These are phyloP conservation scores for Diaporthe eres DNA, from an alignment of 2,329 filamentous ascomycete genomes.

Conservation along the genomic window DNA sequence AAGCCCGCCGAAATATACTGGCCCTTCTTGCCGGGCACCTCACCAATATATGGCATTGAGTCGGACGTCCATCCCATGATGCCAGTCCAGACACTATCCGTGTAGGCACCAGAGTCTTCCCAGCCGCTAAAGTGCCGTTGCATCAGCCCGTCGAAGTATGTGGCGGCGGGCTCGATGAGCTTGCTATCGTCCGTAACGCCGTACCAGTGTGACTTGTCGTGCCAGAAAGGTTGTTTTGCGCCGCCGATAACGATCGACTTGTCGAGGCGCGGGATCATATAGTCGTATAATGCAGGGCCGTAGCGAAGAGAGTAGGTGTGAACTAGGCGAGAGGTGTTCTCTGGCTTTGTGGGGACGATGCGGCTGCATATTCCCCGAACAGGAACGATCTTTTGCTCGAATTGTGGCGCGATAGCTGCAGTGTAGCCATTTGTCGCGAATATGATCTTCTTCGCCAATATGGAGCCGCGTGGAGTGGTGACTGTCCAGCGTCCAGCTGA, in stretches of 20 bases:
- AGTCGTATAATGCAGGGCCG: conserved; percentile 48
- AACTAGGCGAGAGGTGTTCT: conserved; percentile 43
- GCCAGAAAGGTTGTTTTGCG: conserved; percentile 49
- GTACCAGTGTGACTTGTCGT: conserved; percentile 58
- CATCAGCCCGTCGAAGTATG: conserved; percentile 65
- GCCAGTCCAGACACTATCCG: conserved; percentile 53
- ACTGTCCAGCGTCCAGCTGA: conserved; percentile 57
- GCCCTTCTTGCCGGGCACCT: conserved; percentile 32
- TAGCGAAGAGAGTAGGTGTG: conserved; percentile 48
- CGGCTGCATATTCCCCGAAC: conserved; percentile 63
- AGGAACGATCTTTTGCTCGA: conserved; percentile 73
- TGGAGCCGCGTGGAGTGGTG: conserved; percentile 67
- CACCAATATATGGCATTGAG: conserved; percentile 28
- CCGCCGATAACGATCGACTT: conserved; percentile 59
- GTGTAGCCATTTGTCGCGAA: conserved; percentile 80
- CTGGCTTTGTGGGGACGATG: not conserved
- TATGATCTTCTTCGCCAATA: conserved; percentile 68
- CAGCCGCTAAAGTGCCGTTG: conserved; percentile 63
- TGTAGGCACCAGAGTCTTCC: conserved; percentile 57
- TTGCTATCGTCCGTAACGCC: conserved; percentile 60
- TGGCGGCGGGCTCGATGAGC: conserved; percentile 57
- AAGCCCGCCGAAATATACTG: conserved; percentile 57
- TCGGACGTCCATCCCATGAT: conserved; percentile 42
- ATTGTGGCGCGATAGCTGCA: conserved; percentile 70
- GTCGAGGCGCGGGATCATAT: conserved; percentile 60